Evolutionary conservation across 2,329 filamentous ascomycete species (phyloP), one percentile per base, ranked within the genome.

Genomic region (Cladosporium oxysporum): DNA sequence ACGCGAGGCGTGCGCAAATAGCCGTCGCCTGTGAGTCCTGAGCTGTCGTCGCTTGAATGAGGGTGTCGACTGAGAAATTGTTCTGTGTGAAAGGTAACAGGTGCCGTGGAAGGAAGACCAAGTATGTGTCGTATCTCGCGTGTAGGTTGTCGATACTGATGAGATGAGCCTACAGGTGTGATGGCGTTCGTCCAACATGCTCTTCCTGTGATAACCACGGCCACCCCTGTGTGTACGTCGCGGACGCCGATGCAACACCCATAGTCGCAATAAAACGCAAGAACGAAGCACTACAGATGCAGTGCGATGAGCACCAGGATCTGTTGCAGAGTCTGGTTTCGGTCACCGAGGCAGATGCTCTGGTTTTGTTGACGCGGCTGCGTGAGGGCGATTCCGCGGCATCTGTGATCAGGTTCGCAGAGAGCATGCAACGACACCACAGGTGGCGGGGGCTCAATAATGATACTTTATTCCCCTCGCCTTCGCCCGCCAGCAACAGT

Each of bases 191-290:
- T 10, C 57, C 57, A 37, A 41, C 23, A 4, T 59, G 57, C 26
- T 23, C 26, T 14, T 21, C 57, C 5, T 59, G 57, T 47, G 37
- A 37, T 16, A 29, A 37, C 16, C 31, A 47, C 23, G 16, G 23
- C 10, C 35, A 44, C 2, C 33, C 28, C 8, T 59, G 57, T 28
- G 23, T 28, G 12, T 59, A 59, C 28, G 57, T 47, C 57, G 57
- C 57, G 1, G 57, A 59, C 4, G 35, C 57, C 16, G 57, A 59
- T 12, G 57, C 57, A 23, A 59, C 57, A n/a, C 57, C 57, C 14
- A 59, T 59, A 28, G 18, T 47, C 16, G 57, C 57, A 2, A 18
- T 28, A 26, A 59, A 18, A 26, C 57, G 57, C 23, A 59, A 18
- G 57, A 41, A 44, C 23, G 57, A 59, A 12, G 57, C 37, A 26